Evolutionary conservation across 805 yeast species (phyloP).

Genomic region (Vanderwaltozyma yarrowii): DNA sequence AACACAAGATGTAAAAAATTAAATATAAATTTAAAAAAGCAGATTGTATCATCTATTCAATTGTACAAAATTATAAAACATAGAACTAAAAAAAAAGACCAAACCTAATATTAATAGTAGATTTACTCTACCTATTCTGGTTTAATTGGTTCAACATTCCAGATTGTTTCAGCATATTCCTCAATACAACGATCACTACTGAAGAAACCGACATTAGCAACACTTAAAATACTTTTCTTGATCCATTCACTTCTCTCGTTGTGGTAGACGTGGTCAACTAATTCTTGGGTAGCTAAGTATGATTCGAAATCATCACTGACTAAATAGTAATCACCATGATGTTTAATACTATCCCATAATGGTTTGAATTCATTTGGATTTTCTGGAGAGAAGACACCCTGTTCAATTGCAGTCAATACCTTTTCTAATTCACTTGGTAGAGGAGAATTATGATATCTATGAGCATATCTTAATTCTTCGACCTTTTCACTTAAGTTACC

Average conservation of each 20-base stretch:
- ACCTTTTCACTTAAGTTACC: conserved; percentile 88
- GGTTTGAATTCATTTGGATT: conserved; percentile 49
- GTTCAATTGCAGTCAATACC: conserved; percentile 59
- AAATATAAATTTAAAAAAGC: too few relatives aligned
- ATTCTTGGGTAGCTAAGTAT: conserved; percentile 69
- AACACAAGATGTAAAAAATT: too few relatives aligned
- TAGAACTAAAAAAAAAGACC: too few relatives aligned
- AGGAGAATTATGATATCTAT: conserved; percentile 43
- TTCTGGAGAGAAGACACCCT: conserved; percentile 61
- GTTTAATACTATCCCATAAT: conserved; percentile 56
- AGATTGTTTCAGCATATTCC: conserved; percentile 84
- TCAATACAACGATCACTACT: conserved; percentile 83
- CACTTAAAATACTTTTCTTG: conserved; percentile 63
- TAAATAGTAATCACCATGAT: conserved; percentile 77
- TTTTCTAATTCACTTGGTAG: conserved; percentile 49
- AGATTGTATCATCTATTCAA: too few relatives aligned
- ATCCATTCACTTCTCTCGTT: conserved; percentile 63
- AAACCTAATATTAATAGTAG: too few relatives aligned
- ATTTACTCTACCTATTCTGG: conserved; percentile 8
- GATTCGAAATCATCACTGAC: conserved; percentile 86
- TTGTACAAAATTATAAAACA: too few relatives aligned
- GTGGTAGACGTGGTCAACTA: conserved; percentile 61
- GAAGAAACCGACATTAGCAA: conserved; percentile 91
- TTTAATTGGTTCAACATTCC: conserved; percentile 75
- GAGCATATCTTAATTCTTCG: conserved; percentile 71